phyloP scores from a whole-genome alignment of 2,329 filamentous ascomycete genomes.

The Pseudonectria buxi region DNA sequence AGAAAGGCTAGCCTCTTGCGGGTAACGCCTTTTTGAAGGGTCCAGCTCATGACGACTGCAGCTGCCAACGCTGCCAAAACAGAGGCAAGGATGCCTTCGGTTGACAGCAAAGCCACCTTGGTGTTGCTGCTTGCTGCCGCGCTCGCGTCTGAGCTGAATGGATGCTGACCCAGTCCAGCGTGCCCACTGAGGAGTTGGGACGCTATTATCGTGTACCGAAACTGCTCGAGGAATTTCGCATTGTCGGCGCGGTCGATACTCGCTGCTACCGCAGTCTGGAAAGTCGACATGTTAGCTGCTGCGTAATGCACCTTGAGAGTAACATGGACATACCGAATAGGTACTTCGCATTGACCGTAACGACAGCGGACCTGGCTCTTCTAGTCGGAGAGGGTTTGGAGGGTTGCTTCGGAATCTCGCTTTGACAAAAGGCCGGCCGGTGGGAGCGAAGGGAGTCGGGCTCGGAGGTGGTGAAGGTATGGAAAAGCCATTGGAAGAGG shows the following conservation, averaged over 20 bases:
- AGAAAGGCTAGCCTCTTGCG: slow-evolving; percentile 48
- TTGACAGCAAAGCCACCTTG: slow-evolving; percentile 30
- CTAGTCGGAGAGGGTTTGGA: slow-evolving; percentile 37
- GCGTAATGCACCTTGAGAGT: background rate
- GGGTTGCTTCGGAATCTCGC: slow-evolving; percentile 46
- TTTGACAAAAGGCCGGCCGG: slow-evolving; percentile 47
- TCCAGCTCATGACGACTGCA: slow-evolving; percentile 68
- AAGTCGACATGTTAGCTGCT: background rate
- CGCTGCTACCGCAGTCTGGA: slow-evolving; percentile 62
- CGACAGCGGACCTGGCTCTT: slow-evolving; percentile 30
- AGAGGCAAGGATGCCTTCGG: slow-evolving; percentile 43
- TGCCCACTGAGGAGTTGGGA: slow-evolving; percentile 79
- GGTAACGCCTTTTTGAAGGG: slow-evolving; percentile 48
- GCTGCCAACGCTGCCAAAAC: slow-evolving; percentile 51
- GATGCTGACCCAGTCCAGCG: slow-evolving; percentile 38
- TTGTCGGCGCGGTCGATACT: slow-evolving; percentile 72
- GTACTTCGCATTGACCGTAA: slow-evolving; percentile 41
- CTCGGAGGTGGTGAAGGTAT: slow-evolving; percentile 42
- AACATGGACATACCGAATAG: slow-evolving; percentile 41
- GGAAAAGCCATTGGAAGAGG: slow-evolving; percentile 25
- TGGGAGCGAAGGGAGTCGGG: slow-evolving; percentile 48
- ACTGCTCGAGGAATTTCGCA: slow-evolving; percentile 80
- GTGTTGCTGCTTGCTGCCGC: slow-evolving; percentile 4
- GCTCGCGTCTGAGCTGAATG: slow-evolving; percentile 14
- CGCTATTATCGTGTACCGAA: slow-evolving; percentile 86